Base-by-base conservation (phyloP, 495 filamentous ascomycete genomes). In the Thermochaetoides thermophila region DNA sequence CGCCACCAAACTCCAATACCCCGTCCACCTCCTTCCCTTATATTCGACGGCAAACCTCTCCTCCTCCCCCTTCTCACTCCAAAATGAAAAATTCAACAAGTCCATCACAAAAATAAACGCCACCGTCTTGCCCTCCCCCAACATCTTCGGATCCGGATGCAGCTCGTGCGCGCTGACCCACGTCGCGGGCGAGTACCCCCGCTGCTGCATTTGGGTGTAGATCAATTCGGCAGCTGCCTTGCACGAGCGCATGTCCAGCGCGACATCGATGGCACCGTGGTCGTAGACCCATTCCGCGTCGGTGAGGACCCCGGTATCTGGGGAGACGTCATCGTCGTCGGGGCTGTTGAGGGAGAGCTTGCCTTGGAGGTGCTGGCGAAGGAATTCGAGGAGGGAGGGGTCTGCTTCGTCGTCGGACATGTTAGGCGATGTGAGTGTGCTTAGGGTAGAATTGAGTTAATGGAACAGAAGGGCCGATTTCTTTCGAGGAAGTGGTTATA, bases 21-120 rank as follows among this genome's bases (percentile, higher is more conserved):
- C 89, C 2, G 85, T 93, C 80, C 82, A 94, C 34, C 55, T 70
- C 56, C 73, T 76, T 17, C 74, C 85, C 14, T 66, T 68, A 51
- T 93, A 96, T 26, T 78, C 74, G 5, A 96, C 64, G 7, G 76
- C 64, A 55, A 91, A 96, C 19, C 81, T 61, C 40, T 78, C 65
- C 8, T 70, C 62, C 20, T 72, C 66, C 3, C 52, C 34, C 32
- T 61, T 60, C 20, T 77, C 76, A 16, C 81, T 87, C 86, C 87
- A 97, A 55, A 97, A 97, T 18, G 74, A 85, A 46, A 96, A 97
- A 51, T 97, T 97, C 35, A 97, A 61, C 10, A 97, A 52, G 49
- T 97, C 89, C 84, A 96, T 91, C 10, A 80, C 80, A 52, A 97
- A 95, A 30, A 97, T 84, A 48, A 96, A 95, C 40, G 83, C 73